phyloP scores from a whole-genome alignment of 345 rosid species.

The Excoecaria agallocha region DNA sequence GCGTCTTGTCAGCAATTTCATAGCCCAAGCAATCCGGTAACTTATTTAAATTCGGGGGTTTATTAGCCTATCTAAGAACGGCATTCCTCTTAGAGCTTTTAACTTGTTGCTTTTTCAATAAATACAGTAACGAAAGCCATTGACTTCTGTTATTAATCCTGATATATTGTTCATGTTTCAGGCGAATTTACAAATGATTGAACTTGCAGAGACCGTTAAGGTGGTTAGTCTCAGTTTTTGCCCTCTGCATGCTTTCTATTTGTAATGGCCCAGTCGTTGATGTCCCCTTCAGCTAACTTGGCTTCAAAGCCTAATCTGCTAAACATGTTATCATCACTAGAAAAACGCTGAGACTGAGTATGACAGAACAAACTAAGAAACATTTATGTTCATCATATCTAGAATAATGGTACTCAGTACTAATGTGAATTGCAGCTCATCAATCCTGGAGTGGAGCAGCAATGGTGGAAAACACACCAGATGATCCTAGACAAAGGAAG shows the following conservation, averaged over 20 bases:
- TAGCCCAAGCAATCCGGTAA: slow-evolving; percentile 93
- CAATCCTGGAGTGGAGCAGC: slow-evolving; percentile 61
- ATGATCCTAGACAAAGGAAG: slow-evolving; percentile 94
- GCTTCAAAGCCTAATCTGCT: neutral
- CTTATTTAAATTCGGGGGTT: neutral
- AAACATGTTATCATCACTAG: neutral
- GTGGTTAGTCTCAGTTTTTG: slow-evolving; percentile 51
- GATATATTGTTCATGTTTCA: slow-evolving; percentile 7
- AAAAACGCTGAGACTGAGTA: too few species aligned
- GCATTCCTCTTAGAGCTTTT: neutral
- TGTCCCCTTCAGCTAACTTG: neutral
- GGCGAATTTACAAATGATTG: slow-evolving; percentile 90
- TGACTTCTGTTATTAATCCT: slow-evolving; percentile 37
- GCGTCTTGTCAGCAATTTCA: slow-evolving; percentile 95
- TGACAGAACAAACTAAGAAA: neutral
- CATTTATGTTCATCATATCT: neutral
- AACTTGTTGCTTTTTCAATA: slow-evolving; percentile 6
- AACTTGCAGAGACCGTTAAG: slow-evolving; percentile 85
- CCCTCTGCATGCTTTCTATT: neutral
- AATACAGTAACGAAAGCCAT: slow-evolving; percentile 66
- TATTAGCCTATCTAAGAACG: neutral
- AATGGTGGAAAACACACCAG: slow-evolving; percentile 85
- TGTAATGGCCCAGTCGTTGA: neutral
- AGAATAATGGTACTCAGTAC: neutral
- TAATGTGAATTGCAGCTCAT: slow-evolving; percentile 51